Evolutionary conservation across 495 filamentous ascomycete genomes (phyloP), one percentile per base, ranked within the genome.

Genomic region (Aspergillus biplanus): DNA sequence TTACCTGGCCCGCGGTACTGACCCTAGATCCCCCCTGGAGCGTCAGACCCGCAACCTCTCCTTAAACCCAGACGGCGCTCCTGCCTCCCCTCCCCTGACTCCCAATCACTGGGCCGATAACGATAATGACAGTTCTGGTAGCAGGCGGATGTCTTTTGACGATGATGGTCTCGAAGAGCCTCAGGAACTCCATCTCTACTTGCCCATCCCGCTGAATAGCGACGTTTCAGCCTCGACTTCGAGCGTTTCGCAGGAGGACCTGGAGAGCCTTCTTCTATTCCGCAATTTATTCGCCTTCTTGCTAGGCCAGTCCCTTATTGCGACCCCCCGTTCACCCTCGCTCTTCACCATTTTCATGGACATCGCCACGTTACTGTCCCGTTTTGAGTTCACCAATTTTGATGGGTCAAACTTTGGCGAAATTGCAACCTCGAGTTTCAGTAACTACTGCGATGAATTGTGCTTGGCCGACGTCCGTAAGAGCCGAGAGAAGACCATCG

Each of bases 271-370:
- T 5, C 78, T 97, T 33, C 83, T 90, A 5, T 89, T 91, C 57
- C 87, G 95, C 21, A 99, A 99, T 69, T 76, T 97, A 56, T 97
- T 98, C 72, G 92, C 95, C 3, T 93, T 99, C 67, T 79, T 99
- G 9, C 83, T 87, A 7, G 89, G 87, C 46, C 88, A 92, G 64
- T 89, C 91, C 0, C 80, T 98, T 8, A 89, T 98, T 11, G 90
- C 89, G 1, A 96, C 91, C 0, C 81, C 83, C 16, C 79, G 81
- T 16, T 86, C 87, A 13, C 79, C 88, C 1, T 87, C 83, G 0
- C 71, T 91, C 5, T 97, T 96, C 75, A 73, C 82, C 6, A 89
- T 94, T 7, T 86, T 96, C 66, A 78, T 93, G 62, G 81, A 88
- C 37, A 82, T 96, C 1, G 83, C 90, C 0, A 81, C 81, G 13